Percentiles rank a stretch among this genome's conserved stretches.
phyloP scores from a whole-genome alignment of 2,329 filamentous ascomycete species.

The Parafenestella ontariensis region DNA sequence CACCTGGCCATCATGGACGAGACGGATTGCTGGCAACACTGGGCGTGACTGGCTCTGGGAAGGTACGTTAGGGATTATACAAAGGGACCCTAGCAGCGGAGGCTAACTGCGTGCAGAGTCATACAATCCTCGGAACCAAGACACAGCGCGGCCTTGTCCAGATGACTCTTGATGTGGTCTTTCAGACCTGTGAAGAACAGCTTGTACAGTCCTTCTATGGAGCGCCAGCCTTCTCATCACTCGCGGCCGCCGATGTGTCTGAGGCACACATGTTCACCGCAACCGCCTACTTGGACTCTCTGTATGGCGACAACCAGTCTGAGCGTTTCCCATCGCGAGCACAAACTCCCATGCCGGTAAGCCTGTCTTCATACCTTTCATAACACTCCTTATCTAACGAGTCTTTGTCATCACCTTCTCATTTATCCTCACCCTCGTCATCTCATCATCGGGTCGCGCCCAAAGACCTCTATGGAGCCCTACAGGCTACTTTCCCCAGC shows the following conservation, averaged over 20 bases:
- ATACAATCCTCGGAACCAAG: constrained; percentile 91
- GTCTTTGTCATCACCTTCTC: too few species aligned
- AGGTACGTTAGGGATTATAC: constrained; percentile 65
- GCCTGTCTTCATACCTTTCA: constrained; percentile 24
- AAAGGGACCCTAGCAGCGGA: constrained; percentile 5
- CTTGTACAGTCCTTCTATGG: constrained; percentile 67
- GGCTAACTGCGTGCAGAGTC: constrained; percentile 67
- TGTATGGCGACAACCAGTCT: constrained; percentile 73
- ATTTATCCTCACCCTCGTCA: too few species aligned
- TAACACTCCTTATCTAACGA: too few species aligned
- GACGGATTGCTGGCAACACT: constrained; percentile 91
- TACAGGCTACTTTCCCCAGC: constrained; percentile 11
- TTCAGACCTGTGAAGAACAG: constrained; percentile 76
- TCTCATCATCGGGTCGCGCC: not conserved
- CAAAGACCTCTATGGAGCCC: constrained; percentile 30
- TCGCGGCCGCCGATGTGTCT: constrained; percentile 78
- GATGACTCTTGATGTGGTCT: constrained; percentile 87
- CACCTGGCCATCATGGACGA: constrained; percentile 75
- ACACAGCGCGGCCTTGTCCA: constrained; percentile 89
- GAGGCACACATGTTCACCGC: constrained; percentile 81
- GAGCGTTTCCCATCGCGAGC: constrained; percentile 55
- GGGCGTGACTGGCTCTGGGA: constrained; percentile 94
- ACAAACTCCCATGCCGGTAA: constrained; percentile 56
- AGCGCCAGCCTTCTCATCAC: constrained; percentile 72
- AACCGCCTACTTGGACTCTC: constrained; percentile 76